phyloP scores from a whole-genome alignment of 352 stramenopile genomes.

The Globisporangium alternatum region DNA sequence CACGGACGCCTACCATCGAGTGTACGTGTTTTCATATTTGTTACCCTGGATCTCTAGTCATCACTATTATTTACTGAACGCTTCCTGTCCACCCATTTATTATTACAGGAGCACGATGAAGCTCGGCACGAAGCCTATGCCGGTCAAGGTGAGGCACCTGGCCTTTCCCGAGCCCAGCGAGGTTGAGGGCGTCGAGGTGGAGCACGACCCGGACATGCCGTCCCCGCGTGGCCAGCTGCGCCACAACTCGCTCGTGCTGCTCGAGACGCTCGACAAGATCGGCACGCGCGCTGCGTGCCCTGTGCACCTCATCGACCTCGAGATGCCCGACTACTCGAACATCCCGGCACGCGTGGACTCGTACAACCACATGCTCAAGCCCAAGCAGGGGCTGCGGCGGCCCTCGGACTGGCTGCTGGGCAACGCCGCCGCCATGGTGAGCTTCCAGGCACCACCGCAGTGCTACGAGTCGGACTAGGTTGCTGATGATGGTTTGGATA shows the following conservation, averaged over 20 bases:
- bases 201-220: conserved; percentile 49
- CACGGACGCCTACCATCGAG: conserved; percentile 63
- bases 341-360: conserved; percentile 53
- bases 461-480: conserved; percentile 12
- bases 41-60: neutral
- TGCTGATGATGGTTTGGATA: neutral
- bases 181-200: conserved; percentile 21
- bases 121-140: conserved; percentile 56
- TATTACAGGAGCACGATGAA: conserved; percentile 71
- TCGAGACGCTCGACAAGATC: conserved; percentile 79
- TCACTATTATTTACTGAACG: too few relatives aligned
- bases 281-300: conserved; percentile 66
- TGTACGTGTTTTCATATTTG: conserved; percentile 34
- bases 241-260: conserved; percentile 43
- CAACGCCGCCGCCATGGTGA: neutral
- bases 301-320: conserved; percentile 59
- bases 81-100: conserved; percentile 5
- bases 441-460: neutral
- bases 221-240: conserved; percentile 51
- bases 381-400: conserved; percentile 42
- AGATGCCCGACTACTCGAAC: conserved; percentile 52
- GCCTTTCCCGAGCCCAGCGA: conserved; percentile 39
- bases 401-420: conserved; percentile 52
- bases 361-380: conserved; percentile 53
- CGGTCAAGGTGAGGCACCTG: conserved; percentile 40